A percentile compares a stretch with the other conserved stretches of the same genome.
Conservation (phyloP, 2,329 filamentous ascomycete species). For the Monilinia fructigena region DNA sequence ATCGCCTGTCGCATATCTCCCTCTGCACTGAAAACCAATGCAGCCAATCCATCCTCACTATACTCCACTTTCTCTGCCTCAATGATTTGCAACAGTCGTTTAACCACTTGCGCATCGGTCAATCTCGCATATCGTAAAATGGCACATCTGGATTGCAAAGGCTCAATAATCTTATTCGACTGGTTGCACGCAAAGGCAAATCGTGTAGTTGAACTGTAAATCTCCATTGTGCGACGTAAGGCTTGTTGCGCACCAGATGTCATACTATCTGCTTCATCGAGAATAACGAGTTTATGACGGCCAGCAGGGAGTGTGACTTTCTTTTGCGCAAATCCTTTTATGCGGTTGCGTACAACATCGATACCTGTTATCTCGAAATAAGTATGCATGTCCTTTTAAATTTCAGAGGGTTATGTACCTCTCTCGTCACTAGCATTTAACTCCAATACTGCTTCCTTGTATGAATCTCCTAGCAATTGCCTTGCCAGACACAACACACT, state of each 20-base stretch:
- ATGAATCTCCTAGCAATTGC: slow-evolving; percentile 85
- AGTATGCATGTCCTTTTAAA: background rate
- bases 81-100: slow-evolving; percentile 86
- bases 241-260: slow-evolving; percentile 95
- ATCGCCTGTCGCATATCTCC: slow-evolving; percentile 99
- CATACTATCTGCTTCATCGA: slow-evolving; percentile 98
- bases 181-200: slow-evolving; percentile 99
- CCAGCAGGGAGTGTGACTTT: slow-evolving; percentile 92
- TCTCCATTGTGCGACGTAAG: slow-evolving; percentile 94
- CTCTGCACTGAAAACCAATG: slow-evolving; percentile 95
- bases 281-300: slow-evolving; percentile 92
- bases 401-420: slow-evolving; percentile 49
- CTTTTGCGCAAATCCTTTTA: slow-evolving; percentile 98
- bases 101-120: slow-evolving; percentile 89
- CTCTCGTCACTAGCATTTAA: slow-evolving; percentile 95
- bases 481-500: slow-evolving; percentile 90
- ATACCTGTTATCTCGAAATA: slow-evolving; percentile 59
- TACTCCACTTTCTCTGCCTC: slow-evolving; percentile 88
- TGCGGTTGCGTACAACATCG: slow-evolving; percentile 93
- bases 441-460: slow-evolving; percentile 96
- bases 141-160: slow-evolving; percentile 93
- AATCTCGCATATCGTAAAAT: slow-evolving; percentile 91
- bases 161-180: slow-evolving; percentile 99
- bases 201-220: slow-evolving; percentile 92
- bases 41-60: slow-evolving; percentile 89